Evolutionary conservation across 106 monocot genomes (phyloP).

Genomic region (Apostasia ramifera): DNA sequence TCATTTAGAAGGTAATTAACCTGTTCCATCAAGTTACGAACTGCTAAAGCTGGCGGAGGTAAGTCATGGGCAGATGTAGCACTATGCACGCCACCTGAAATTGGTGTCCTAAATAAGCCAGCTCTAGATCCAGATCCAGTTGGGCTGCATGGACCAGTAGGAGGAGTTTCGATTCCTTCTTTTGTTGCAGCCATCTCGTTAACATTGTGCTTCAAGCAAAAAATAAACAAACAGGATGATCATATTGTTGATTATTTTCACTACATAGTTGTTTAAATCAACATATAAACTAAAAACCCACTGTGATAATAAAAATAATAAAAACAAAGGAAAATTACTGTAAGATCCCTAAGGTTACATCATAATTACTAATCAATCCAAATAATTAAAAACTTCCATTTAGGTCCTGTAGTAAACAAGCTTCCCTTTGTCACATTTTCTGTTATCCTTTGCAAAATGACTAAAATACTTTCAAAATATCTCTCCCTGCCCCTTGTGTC

Average conservation of each 20-base stretch:
- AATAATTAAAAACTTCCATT: neutral
- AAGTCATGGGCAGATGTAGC: conserved; percentile 91
- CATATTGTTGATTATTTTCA: neutral
- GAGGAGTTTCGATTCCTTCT: neutral
- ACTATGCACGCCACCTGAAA: conserved; percentile 95
- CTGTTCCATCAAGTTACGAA: conserved; percentile 98
- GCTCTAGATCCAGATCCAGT: conserved; percentile 68
- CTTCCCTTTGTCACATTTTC: too few species aligned
- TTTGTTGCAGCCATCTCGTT: conserved; percentile 8
- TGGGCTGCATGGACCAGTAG: conserved; percentile 18
- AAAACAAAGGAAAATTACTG: neutral
- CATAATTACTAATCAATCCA: neutral
- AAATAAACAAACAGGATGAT: neutral
- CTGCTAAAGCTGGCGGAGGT: conserved; percentile 89
- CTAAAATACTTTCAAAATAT: too few species aligned
- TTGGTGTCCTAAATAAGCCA: conserved; percentile 88
- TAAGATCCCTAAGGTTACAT: neutral
- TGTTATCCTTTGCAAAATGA: too few species aligned
- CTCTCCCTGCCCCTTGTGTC: too few species aligned
- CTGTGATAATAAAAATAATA: neutral
- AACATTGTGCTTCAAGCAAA: neutral
- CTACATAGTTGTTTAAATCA: neutral
- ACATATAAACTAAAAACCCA: too few species aligned
- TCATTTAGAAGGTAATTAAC: conserved; percentile 18
- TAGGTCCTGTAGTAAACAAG: too few species aligned